Evolutionary conservation across 2,329 filamentous ascomycete species (phyloP).

Genomic region (Diaporthe humulicola): DNA sequence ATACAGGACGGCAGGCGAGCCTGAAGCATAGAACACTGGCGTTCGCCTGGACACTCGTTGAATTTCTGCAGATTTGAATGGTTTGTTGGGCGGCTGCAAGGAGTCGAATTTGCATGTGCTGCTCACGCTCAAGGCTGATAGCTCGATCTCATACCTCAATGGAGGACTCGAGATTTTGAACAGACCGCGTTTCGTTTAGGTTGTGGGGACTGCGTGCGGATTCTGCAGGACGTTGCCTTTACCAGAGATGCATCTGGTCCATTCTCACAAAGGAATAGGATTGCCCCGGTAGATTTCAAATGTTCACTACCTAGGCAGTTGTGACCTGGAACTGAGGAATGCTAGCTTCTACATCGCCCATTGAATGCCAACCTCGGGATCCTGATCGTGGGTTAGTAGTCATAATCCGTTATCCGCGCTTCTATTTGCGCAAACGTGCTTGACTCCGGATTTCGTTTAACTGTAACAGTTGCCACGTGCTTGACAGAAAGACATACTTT

Average conservation of each 20-base stretch:
- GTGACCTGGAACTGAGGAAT: neutral
- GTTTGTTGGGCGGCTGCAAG: slow-evolving; percentile 1
- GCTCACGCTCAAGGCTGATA: neutral
- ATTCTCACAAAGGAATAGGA: neutral
- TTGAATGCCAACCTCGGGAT: neutral
- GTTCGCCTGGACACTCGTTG: neutral
- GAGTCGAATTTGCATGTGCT: neutral
- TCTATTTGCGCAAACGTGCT: neutral
- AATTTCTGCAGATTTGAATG: neutral
- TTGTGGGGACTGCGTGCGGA: neutral
- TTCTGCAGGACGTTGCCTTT: neutral
- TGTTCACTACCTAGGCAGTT: neutral
- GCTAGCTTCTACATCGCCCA: neutral
- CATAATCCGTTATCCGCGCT: neutral
- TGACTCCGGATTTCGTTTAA: too few species aligned
- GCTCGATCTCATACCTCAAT: neutral
- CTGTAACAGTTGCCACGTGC: neutral
- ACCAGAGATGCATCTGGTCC: neutral
- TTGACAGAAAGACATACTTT: neutral
- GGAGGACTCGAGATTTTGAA: neutral
- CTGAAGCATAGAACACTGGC: neutral
- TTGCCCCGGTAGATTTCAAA: neutral
- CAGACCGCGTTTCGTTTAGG: neutral
- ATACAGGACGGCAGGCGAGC: neutral
- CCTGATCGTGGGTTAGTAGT: neutral